phyloP scores from a whole-genome alignment of 306 rosid genomes.

The Ormosia semicastrata region DNA sequence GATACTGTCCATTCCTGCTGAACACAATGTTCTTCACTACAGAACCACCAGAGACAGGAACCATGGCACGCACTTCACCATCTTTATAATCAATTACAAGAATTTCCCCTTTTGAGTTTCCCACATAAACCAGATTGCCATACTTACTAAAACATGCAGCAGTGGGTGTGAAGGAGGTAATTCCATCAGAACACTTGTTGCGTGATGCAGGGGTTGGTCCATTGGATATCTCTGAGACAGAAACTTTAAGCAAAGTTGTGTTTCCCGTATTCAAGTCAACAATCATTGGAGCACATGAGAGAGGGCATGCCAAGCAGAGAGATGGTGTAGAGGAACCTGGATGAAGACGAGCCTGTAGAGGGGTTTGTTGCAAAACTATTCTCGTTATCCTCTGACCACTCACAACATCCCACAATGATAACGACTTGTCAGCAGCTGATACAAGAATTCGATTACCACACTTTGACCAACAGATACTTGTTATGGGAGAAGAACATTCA shows the following conservation, averaged over 20 bases:
- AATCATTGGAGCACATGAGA: slow-evolving; percentile 89
- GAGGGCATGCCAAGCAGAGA: slow-evolving; percentile 91
- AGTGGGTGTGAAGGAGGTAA: slow-evolving; percentile 76
- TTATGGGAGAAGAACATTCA: slow-evolving; percentile 67
- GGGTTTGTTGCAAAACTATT: slow-evolving; percentile 68
- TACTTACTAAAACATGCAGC: slow-evolving; percentile 91
- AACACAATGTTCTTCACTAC: slow-evolving; percentile 86
- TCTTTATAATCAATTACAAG: slow-evolving; percentile 64
- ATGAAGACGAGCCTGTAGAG: slow-evolving; percentile 87
- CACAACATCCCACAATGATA: slow-evolving; percentile 79
- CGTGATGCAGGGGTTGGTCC: slow-evolving; percentile 60
- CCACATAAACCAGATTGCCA: slow-evolving; percentile 83
- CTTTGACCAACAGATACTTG: slow-evolving; percentile 18
- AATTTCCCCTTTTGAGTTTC: slow-evolving; percentile 98
- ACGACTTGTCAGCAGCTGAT: slow-evolving; percentile 89
- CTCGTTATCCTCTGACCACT: slow-evolving; percentile 69
- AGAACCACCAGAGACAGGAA: slow-evolving; percentile 80
- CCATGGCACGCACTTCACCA: slow-evolving; percentile 60
- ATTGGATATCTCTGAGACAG: slow-evolving; percentile 52
- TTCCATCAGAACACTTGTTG: slow-evolving; percentile 72
- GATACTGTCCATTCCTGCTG: slow-evolving; percentile 89
- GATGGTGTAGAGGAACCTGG: slow-evolving; percentile 88
- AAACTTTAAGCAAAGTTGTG: slow-evolving; percentile 69
- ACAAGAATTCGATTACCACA: slow-evolving; percentile 46
- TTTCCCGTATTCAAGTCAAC: slow-evolving; percentile 77